phyloP scores from a whole-genome alignment of 73 alveolate species.

The Breviolum minutum region DNA sequence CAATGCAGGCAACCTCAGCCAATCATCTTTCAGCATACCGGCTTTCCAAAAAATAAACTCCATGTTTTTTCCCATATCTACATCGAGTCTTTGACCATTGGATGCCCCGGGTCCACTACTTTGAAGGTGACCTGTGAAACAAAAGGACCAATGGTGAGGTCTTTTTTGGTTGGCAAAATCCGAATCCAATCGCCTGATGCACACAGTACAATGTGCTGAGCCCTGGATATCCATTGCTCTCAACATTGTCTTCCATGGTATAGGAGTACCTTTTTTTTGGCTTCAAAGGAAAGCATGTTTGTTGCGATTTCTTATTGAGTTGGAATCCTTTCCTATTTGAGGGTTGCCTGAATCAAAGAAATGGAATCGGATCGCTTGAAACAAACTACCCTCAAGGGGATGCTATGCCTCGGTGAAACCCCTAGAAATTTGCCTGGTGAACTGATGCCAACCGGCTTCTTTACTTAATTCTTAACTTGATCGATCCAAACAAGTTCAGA shows the following conservation, averaged over 20 bases:
- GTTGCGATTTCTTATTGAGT: too few species aligned
- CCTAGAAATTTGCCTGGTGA: too few species aligned
- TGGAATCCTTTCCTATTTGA: too few species aligned
- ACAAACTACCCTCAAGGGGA: too few species aligned
- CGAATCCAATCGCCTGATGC: neutral
- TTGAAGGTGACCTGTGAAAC: slow-evolving; percentile 39
- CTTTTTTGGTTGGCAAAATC: neutral
- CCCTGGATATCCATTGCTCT: slow-evolving; percentile 78
- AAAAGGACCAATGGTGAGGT: too few species aligned
- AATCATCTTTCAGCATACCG: neutral
- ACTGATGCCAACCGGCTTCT: too few species aligned
- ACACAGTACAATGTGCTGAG: slow-evolving; percentile 47
- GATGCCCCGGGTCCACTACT: slow-evolving; percentile 54
- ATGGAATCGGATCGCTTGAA: too few species aligned
- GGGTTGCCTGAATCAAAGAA: too few species aligned
- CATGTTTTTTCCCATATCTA: neutral
- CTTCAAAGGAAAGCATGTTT: too few species aligned
- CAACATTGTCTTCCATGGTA: slow-evolving; percentile 34
- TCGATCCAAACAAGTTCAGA: neutral
- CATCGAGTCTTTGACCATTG: slow-evolving; percentile 15
- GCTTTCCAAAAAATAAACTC: neutral
- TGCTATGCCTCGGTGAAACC: too few species aligned
- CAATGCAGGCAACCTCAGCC: slow-evolving; percentile 68
- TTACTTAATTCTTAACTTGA: too few species aligned
- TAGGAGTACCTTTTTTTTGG: slow-evolving; percentile 39